Evolutionary conservation across 768 basidiomycete species (phyloP), one percentile per base, ranked within the genome.

Genomic region (Auriculariales sp.): DNA sequence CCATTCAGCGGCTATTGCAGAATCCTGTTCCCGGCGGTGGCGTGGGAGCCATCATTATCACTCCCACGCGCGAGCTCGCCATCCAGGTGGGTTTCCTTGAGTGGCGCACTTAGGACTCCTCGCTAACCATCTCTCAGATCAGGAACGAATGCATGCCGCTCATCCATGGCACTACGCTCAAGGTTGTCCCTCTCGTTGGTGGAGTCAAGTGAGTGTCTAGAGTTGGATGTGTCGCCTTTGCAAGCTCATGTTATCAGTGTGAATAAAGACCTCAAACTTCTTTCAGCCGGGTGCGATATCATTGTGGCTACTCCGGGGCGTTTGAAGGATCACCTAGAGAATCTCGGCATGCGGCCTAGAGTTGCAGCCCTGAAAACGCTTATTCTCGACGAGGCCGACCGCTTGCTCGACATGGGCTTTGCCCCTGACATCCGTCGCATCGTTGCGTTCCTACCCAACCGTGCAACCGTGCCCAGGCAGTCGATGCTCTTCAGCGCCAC

Each of bases 141-240:
- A 47, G 52, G 32, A 48, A 46, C 27, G 51, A 54, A 14, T 60
- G 59, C 1, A 50, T 66, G n/a, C 58, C 57, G 6, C 62, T 78
- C 5, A 53, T 77, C 17, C 51, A 50, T 31, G 64, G 67, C 28
- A 71, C 70, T 49, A 61, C 56, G 15, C 70, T 70, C 52, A 62
- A 59, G n/a, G 72, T 73, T 2, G 66, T 70, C 44, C 63, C 66
- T 29, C 72, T 72, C 19, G 77, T 80, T 7, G 79, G 79, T 12
- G 79, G 79, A 2, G 75, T 72, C 9, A 77, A 73, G n/a, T 56
- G 54, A 48, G 49, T 61, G 63, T 67, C 65, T 11, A 62, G 52
- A 17, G 22, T 49, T 48, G 19, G 53, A 49, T 56, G 54, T 30
- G 32, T 48, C 12, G 28, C 15, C 3, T 46, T 49, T 29, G 47